Percentiles rank a stretch among this genome's conserved stretches.
These are phyloP conservation scores for Aulographum hederae DNA, from an alignment of 2,329 filamentous ascomycete species.

Conservation along the genomic window DNA sequence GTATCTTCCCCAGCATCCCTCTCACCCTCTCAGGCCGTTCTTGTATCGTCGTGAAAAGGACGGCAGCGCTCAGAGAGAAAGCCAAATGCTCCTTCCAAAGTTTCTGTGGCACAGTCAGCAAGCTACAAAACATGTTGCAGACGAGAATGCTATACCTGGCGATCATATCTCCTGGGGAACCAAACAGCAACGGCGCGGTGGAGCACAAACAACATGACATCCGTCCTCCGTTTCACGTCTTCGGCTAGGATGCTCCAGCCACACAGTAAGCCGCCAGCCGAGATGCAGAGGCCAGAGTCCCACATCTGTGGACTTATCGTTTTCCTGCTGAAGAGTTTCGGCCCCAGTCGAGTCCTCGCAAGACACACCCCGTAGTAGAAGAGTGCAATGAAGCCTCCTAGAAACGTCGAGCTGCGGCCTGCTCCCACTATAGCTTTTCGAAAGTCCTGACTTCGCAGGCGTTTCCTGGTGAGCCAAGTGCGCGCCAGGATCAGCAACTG, in stretches of 20 bases:
- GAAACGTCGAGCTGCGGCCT: conserved; percentile 54
- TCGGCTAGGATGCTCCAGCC: conserved; percentile 72
- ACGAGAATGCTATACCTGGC: conserved; percentile 12
- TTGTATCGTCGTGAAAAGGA: conserved; percentile 14
- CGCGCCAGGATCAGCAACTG: conserved; percentile 29
- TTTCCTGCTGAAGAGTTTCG: conserved; percentile 42
- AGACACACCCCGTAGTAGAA: conserved; percentile 82
- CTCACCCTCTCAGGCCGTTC: conserved; percentile 5
- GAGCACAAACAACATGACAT: conserved; percentile 65
- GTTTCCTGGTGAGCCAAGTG: conserved; percentile 5
- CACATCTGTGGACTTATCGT: conserved; percentile 30
- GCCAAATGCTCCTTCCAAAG: conserved; percentile 14
- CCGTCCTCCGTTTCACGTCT: conserved; percentile 43
- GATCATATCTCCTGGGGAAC: conserved; percentile 50
- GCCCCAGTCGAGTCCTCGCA: conserved; percentile 54
- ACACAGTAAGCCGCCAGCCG: conserved; percentile 53
- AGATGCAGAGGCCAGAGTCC: conserved; percentile 49
- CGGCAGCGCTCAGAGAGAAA: conserved; percentile 14
- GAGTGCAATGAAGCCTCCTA: conserved; percentile 57
- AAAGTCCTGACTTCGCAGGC: conserved; percentile 16
- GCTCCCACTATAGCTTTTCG: conserved; percentile 39
- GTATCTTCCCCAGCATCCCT: not conserved
- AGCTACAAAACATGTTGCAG: conserved; percentile 5
- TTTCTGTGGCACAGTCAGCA: conserved; percentile 4
- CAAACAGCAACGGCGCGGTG: conserved; percentile 60